A percentile compares a stretch with the other conserved stretches of the same genome.
Evolutionary conservation across 176 grass and related monocot species (phyloP).

Genomic region (Otatea glauca): DNA sequence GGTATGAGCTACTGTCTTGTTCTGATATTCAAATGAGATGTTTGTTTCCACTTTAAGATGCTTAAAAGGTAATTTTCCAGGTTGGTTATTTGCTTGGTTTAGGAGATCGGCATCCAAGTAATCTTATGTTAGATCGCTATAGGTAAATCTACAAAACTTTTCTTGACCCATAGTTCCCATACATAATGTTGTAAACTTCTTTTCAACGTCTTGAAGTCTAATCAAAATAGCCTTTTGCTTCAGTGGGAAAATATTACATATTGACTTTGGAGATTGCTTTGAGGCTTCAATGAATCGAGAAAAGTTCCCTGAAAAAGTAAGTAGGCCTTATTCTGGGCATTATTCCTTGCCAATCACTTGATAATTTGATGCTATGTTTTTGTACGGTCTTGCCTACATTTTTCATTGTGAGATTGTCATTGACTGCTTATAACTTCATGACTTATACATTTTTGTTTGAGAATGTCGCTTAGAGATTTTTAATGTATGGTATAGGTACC

Average conservation of each 20-base stretch:
- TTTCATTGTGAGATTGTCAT: background rate
- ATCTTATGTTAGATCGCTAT: slow-evolving; percentile 94
- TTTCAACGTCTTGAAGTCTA: slow-evolving; percentile 20
- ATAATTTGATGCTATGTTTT: slow-evolving; percentile 10
- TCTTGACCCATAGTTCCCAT: background rate
- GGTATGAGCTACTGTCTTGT: slow-evolving; percentile 58
- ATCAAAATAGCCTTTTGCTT: slow-evolving; percentile 44
- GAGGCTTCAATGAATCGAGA: slow-evolving; percentile 99
- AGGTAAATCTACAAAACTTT: slow-evolving; percentile 53
- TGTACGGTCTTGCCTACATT: background rate
- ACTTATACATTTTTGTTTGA: background rate
- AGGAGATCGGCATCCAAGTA: slow-evolving; percentile 96
- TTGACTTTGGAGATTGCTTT: slow-evolving; percentile 98
- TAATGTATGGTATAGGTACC: slow-evolving; percentile 69
- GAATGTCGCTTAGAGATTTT: slow-evolving; percentile 7
- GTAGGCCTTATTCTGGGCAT: slow-evolving; percentile 31
- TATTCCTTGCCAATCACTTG: slow-evolving; percentile 4
- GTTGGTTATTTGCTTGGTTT: slow-evolving; percentile 97
- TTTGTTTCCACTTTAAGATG: slow-evolving; percentile 34
- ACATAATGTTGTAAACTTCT: background rate
- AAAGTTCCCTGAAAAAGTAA: slow-evolving; percentile 98
- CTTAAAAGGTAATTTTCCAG: slow-evolving; percentile 55
- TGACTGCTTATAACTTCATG: background rate
- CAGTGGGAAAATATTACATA: slow-evolving; percentile 99
- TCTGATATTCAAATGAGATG: slow-evolving; percentile 14